These are phyloP conservation scores for Russula virescens DNA, from an alignment of 768 basidiomycete genomes.

Conservation along the genomic window DNA sequence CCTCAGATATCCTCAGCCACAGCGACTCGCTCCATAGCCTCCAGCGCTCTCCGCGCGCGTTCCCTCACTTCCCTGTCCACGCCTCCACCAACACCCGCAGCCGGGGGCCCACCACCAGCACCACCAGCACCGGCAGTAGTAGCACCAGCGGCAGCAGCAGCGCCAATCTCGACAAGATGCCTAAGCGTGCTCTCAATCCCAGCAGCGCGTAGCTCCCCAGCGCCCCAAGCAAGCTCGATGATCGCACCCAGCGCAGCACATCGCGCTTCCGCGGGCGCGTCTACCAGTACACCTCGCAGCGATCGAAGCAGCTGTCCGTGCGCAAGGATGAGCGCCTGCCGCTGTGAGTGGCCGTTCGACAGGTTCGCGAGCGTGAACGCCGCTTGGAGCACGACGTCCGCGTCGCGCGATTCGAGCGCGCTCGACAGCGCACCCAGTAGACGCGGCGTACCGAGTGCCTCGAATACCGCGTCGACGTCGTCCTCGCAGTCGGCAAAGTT, in stretches of 20 bases:
- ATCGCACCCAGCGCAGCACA: constrained; percentile 58
- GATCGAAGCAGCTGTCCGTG: constrained; percentile 47
- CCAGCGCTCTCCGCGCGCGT: constrained; percentile 50
- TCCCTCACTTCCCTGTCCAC: constrained; percentile 48
- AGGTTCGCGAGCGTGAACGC: constrained; percentile 63
- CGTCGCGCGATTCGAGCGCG: constrained; percentile 46
- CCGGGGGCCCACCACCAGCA: constrained; percentile 24
- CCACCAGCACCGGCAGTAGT: constrained; percentile 5
- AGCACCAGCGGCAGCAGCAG: too few relatives aligned
- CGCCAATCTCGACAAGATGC: constrained; percentile 39
- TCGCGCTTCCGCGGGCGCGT: constrained; percentile 52
- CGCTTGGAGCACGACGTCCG: constrained; percentile 54
- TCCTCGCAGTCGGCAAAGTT: constrained; percentile 63
- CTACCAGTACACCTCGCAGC: constrained; percentile 54
- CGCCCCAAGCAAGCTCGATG: constrained; percentile 45
- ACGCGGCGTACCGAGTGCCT: constrained; percentile 42
- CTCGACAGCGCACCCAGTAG: constrained; percentile 43
- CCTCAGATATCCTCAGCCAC: background rate
- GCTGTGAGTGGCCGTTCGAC: constrained; percentile 48
- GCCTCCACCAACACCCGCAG: constrained; percentile 28
- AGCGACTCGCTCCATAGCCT: constrained; percentile 35
- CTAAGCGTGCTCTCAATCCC: constrained; percentile 43
- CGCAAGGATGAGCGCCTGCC: constrained; percentile 48
- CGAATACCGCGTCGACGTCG: constrained; percentile 57
- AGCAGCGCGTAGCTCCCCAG: constrained; percentile 39